Evolutionary conservation across 306 rosid species (phyloP).

Genomic region (Oxytropis ochrocephala): DNA sequence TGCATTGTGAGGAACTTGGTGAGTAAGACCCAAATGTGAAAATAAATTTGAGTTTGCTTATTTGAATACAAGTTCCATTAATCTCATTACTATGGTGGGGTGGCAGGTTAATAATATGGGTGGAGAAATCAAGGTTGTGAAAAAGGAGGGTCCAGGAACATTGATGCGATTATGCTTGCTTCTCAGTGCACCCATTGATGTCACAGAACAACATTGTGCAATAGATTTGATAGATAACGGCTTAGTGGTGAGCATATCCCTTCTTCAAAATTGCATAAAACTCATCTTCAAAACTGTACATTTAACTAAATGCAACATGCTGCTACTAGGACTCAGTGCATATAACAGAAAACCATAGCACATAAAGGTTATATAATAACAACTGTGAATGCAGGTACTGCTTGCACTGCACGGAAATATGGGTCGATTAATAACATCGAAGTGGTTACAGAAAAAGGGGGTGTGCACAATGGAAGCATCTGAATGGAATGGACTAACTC

Average conservation of each 20-base stretch:
- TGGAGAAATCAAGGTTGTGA: conserved; percentile 86
- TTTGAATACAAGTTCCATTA: background rate
- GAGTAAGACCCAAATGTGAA: conserved; percentile 25
- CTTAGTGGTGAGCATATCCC: conserved; percentile 60
- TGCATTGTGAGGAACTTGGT: conserved; percentile 96
- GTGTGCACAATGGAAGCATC: conserved; percentile 69
- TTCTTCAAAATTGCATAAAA: background rate
- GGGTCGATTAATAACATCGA: conserved; percentile 66
- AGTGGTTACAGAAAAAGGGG: conserved; percentile 73
- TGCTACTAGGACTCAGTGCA: too few species aligned
- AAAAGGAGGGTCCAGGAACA: conserved; percentile 84
- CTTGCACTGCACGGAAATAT: conserved; percentile 73
- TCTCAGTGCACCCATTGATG: conserved; percentile 64
- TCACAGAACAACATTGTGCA: conserved; percentile 56
- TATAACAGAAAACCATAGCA: too few species aligned
- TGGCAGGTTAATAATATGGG: conserved; percentile 94
- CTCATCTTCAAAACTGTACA: too few species aligned
- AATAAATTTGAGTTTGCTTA: background rate
- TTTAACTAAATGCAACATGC: too few species aligned
- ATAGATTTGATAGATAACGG: conserved; percentile 51
- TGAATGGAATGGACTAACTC: conserved; percentile 95
- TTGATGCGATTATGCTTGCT: conserved; percentile 70
- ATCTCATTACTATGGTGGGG: conserved; percentile 11
- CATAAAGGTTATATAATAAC: background rate
- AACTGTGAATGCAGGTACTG: conserved; percentile 48